These are phyloP conservation scores for Fraxinus excelsior DNA, from an alignment of 257 asterid genomes.

Conservation along the genomic window DNA sequence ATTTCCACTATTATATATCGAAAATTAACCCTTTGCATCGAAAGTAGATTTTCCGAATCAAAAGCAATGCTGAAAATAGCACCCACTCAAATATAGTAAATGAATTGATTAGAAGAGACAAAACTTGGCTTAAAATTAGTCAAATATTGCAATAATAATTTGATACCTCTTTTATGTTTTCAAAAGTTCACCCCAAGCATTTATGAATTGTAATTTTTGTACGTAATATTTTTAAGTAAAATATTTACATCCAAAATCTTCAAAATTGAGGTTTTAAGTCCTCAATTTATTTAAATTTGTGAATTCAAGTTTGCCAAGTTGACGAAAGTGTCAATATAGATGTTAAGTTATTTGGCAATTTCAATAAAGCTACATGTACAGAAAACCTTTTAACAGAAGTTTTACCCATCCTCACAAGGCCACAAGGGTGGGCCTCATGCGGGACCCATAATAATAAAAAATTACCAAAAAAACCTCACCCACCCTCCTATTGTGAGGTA, in stretches of 20 bases:
- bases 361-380: no score
- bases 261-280: conserved; percentile 6
- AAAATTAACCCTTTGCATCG: neutral
- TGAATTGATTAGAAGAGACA: neutral
- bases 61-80: neutral
- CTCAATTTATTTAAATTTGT: neutral
- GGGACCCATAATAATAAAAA: no score
- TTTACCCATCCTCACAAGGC: no score
- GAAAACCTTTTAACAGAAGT: no score
- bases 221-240: neutral
- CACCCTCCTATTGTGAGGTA: no score
- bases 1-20: neutral
- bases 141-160: neutral
- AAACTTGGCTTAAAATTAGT: neutral
- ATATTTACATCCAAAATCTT: neutral
- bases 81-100: neutral
- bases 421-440: no score
- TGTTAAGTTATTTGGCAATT: neutral
- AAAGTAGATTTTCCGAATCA: conserved; percentile 6
- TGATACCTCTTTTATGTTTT: neutral
- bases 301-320: neutral
- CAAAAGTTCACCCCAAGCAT: neutral
- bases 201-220: neutral
- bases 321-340: neutral
- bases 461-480: no score